Conservation (phyloP, 495 filamentous ascomycete species). For the Talaromyces wortmannii region DNA sequence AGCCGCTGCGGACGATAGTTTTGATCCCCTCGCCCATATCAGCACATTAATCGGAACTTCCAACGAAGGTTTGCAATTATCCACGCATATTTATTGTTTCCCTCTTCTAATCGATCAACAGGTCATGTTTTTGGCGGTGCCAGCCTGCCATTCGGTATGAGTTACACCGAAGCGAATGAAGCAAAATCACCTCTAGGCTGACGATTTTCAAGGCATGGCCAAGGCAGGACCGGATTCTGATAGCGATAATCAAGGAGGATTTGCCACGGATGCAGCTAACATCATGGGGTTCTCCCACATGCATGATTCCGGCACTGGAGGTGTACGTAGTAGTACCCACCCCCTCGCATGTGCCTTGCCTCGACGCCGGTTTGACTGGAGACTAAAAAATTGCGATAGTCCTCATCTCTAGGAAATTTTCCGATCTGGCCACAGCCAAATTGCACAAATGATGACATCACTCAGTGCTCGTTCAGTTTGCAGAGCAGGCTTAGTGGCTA, state of each 20-base stretch:
- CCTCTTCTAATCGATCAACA: conserved; percentile 2
- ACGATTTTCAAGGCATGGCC: conserved; percentile 48
- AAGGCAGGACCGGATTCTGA: conserved; percentile 68
- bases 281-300: conserved; percentile 63
- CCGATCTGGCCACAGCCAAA: conserved; percentile 60
- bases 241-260: conserved; percentile 64
- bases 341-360: conserved; percentile 15
- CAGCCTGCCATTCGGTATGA: conserved; percentile 58
- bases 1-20: not conserved
- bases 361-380: not conserved
- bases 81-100: not conserved
- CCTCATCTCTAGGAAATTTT: conserved; percentile 65
- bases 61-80: conserved; percentile 40
- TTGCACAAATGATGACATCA: conserved; percentile 57
- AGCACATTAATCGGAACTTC: conserved; percentile 50
- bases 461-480: conserved; percentile 58
- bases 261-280: conserved; percentile 52
- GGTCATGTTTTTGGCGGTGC: conserved; percentile 74
- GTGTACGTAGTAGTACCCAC: conserved; percentile 21
- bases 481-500: conserved; percentile 34
- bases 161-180: not conserved
- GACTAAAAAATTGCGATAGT: conserved; percentile 14
- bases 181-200: not conserved
- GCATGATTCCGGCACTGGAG: conserved; percentile 72
- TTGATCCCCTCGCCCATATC: conserved; percentile 34